Conservation (phyloP, 441 rosid genomes). For the Biscutella auriculata region DNA sequence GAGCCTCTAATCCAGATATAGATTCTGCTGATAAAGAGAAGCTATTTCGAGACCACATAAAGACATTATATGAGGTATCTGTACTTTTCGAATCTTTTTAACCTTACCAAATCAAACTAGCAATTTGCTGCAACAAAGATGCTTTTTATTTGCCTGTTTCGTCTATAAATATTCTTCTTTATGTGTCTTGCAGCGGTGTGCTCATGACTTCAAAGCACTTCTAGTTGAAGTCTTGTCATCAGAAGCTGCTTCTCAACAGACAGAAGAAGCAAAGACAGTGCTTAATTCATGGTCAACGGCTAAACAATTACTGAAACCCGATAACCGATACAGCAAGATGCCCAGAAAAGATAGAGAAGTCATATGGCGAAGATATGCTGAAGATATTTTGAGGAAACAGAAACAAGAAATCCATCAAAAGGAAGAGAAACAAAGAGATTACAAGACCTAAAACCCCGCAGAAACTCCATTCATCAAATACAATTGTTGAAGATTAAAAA, state of each 20-base stretch:
- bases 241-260: slow-evolving; percentile 54
- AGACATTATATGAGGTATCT: slow-evolving; percentile 75
- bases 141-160: not conserved
- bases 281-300: slow-evolving; percentile 94
- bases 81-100: not conserved
- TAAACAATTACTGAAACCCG: slow-evolving; percentile 61
- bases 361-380: slow-evolving; percentile 66
- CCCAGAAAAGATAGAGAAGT: slow-evolving; percentile 78
- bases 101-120: not conserved
- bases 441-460: slow-evolving; percentile 28
- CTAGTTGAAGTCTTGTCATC: slow-evolving; percentile 60
- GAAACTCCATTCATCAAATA: no score
- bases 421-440: slow-evolving; percentile 41
- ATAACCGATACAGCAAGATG: slow-evolving; percentile 76
- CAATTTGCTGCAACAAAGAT: not conserved
- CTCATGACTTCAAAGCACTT: slow-evolving; percentile 56
- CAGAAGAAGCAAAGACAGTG: slow-evolving; percentile 66
- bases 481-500: no score
- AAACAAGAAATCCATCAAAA: slow-evolving; percentile 30
- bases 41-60: slow-evolving; percentile 85
- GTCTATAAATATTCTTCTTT: not conserved
- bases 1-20: slow-evolving; percentile 66
- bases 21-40: slow-evolving; percentile 77
- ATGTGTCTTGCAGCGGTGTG: slow-evolving; percentile 42
- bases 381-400: slow-evolving; percentile 53